Evolutionary conservation across 441 rosid genomes (phyloP).

Genomic region (Pelargonium australe): DNA sequence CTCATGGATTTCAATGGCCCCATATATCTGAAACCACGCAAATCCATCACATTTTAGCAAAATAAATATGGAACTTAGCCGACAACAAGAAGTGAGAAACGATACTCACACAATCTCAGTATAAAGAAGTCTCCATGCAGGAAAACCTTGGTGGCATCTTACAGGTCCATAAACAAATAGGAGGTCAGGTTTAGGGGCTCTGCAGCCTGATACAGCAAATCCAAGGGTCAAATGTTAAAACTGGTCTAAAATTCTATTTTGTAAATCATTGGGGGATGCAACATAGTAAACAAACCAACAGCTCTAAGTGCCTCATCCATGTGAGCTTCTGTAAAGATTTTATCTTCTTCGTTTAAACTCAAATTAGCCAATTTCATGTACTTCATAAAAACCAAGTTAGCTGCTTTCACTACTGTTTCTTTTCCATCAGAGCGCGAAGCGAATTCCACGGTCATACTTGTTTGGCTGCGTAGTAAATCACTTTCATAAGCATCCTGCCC

Average conservation of each 20-base stretch:
- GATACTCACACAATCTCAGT: slow-evolving; percentile 27
- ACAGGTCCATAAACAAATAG: slow-evolving; percentile 26
- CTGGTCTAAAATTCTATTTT: neutral
- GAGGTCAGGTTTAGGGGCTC: slow-evolving; percentile 25
- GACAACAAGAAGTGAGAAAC: neutral
- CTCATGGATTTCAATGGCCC: slow-evolving; percentile 20
- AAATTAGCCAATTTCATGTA: slow-evolving; percentile 33
- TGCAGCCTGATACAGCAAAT: slow-evolving; percentile 17
- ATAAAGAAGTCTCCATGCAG: slow-evolving; percentile 25
- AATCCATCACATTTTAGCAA: too few relatives aligned
- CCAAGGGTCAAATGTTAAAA: neutral
- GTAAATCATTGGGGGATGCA: neutral
- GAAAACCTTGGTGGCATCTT: slow-evolving; percentile 25
- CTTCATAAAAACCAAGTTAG: slow-evolving; percentile 54
- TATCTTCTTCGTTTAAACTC: slow-evolving; percentile 33
- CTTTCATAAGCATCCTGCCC: slow-evolving; percentile 41
- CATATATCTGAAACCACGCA: slow-evolving; percentile 15
- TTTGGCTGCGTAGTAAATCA: slow-evolving; percentile 21
- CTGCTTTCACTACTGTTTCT: slow-evolving; percentile 77
- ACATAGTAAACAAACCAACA: slow-evolving; percentile 46
- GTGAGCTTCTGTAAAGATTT: slow-evolving; percentile 55
- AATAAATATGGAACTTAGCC: neutral
- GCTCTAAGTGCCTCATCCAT: slow-evolving; percentile 56
- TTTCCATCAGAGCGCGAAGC: slow-evolving; percentile 68
- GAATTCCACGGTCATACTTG: slow-evolving; percentile 50